A percentile compares a stretch with the other conserved stretches of the same genome.
These are phyloP conservation scores for Zizania latifolia DNA, from an alignment of 176 grass and related monocot genomes.

Conservation along the genomic window DNA sequence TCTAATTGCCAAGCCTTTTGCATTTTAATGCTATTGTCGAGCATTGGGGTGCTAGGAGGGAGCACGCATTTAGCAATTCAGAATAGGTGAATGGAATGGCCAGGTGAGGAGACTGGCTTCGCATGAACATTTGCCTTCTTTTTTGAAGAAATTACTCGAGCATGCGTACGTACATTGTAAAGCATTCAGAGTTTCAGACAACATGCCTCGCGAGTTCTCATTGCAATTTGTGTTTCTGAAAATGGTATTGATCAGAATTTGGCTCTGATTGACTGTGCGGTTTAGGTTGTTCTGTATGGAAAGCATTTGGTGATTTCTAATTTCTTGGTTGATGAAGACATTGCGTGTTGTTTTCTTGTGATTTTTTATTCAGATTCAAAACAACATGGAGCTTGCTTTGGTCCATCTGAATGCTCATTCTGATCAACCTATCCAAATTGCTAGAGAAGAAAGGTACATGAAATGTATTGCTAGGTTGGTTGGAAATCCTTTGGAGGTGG, in stretches of 20 bases:
- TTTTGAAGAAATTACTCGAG: background rate
- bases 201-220: background rate
- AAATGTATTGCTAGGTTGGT: no score
- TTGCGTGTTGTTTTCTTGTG: background rate
- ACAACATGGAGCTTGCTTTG: background rate
- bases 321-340: background rate
- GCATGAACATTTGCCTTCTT: background rate
- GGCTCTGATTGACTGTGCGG: background rate
- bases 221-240: background rate
- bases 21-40: background rate
- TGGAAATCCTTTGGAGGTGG: no score
- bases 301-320: background rate
- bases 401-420: background rate
- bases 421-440: background rate
- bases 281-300: background rate
- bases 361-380: background rate
- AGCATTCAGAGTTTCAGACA: background rate
- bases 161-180: background rate
- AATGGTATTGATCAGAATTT: background rate
- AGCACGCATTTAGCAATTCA: background rate
- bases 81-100: conserved; percentile 6
- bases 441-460: no score
- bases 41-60: background rate
- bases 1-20: background rate
- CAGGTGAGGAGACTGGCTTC: conserved; percentile 10